Evolutionary conservation across 2,329 filamentous ascomycete species (phyloP).

Genomic region (Alternaria arborescens): DNA sequence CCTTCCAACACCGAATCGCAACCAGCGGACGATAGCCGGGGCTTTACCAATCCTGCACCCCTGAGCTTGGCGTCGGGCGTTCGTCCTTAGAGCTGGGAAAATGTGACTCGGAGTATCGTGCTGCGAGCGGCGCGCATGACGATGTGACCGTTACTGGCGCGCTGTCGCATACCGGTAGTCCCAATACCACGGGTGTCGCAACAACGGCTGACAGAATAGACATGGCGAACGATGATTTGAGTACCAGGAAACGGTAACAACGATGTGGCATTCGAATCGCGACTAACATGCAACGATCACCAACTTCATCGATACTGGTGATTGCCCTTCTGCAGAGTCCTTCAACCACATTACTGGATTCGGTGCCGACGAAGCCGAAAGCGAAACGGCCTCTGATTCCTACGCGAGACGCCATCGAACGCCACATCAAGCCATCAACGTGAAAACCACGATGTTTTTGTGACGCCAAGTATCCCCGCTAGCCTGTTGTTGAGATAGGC

Average conservation of each 20-base stretch:
- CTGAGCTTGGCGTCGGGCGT: not conserved
- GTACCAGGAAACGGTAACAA: not conserved
- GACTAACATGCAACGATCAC: not conserved
- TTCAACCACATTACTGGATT: not conserved
- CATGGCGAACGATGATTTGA: not conserved
- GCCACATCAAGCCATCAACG: conserved; percentile 1
- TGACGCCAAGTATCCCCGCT: conserved; percentile 9
- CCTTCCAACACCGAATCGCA: conserved; percentile 8
- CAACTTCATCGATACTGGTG: not conserved
- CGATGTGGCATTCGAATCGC: not conserved
- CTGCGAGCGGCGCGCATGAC: not conserved
- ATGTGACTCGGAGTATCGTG: conserved; percentile 1
- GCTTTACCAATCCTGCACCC: not conserved
- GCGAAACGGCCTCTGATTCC: conserved; percentile 2
- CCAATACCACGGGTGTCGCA: not conserved
- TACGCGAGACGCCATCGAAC: conserved; percentile 11
- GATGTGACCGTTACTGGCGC: not conserved
- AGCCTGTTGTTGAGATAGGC: conserved; percentile 11
- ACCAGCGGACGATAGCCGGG: not conserved
- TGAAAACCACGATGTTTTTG: not conserved
- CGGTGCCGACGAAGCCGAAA: not conserved
- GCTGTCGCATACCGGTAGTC: not conserved
- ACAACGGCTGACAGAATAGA: conserved; percentile 1
- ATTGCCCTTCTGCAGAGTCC: not conserved
- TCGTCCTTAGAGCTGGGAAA: conserved; percentile 1